Conservation (phyloP, 2,329 filamentous ascomycete species). For the Venturia carpophila region DNA sequence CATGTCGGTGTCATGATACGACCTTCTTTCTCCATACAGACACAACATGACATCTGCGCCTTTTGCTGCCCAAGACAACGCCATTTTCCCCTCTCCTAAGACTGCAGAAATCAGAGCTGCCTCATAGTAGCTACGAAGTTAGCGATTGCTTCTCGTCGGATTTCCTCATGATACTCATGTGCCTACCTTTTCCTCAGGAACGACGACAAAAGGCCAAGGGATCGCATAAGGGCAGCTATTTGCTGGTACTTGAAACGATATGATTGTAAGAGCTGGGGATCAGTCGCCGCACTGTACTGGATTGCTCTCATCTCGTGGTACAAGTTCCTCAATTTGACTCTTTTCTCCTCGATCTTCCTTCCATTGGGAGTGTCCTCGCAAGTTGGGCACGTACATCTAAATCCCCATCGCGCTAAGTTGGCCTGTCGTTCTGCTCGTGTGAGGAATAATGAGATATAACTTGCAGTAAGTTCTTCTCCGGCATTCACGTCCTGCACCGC, state of each 20-base stretch:
- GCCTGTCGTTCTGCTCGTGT: neutral
- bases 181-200: neutral
- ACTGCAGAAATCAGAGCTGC: neutral
- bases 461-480: neutral
- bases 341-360: neutral
- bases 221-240: neutral
- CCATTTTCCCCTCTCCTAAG: neutral
- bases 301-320: conserved; percentile 2
- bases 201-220: neutral
- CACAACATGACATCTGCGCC: neutral
- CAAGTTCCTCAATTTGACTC: neutral
- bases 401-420: neutral
- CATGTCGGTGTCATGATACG: neutral
- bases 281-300: neutral
- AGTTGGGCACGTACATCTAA: neutral
- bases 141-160: neutral
- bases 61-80: conserved; percentile 1
- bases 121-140: neutral
- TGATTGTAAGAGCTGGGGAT: neutral
- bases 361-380: neutral
- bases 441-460: neutral
- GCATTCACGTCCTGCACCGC: neutral
- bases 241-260: conserved; percentile 2
- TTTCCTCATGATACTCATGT: neutral
- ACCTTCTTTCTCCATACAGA: neutral